Evolutionary conservation across 306 rosid species (phyloP).

Genomic region (Sesbania bispinosa): DNA sequence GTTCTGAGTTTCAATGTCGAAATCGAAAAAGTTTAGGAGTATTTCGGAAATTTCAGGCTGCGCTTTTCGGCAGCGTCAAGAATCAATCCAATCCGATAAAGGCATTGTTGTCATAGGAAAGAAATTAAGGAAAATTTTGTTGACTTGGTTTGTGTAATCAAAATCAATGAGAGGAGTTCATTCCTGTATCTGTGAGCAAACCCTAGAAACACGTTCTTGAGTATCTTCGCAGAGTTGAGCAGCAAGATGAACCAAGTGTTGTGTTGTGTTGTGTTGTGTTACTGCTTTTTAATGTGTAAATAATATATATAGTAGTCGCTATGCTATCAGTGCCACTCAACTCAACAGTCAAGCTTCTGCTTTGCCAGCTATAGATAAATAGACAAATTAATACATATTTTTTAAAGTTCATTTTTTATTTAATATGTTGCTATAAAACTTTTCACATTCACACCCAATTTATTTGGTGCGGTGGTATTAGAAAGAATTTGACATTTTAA

Average conservation of each 20-base stretch:
- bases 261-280: too few relatives aligned
- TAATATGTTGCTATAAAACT: neutral
- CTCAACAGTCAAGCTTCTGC: neutral
- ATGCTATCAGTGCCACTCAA: neutral
- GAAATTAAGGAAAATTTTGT: constrained; percentile 21
- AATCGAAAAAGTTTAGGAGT: neutral
- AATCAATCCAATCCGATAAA: neutral
- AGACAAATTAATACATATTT: too few relatives aligned
- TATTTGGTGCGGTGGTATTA: too few relatives aligned
- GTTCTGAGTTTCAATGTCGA: neutral
- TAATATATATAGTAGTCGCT: neutral
- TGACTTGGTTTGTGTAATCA: constrained; percentile 1
- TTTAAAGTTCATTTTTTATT: neutral
- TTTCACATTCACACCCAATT: too few relatives aligned
- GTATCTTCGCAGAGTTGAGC: constrained; percentile 6
- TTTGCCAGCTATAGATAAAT: neutral
- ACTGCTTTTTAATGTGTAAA: too few relatives aligned
- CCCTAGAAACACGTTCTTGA: constrained; percentile 33
- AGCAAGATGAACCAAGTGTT: neutral
- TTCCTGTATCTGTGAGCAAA: constrained; percentile 24
- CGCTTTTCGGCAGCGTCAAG: neutral
- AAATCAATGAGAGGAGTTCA: neutral
- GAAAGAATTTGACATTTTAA: too few relatives aligned
- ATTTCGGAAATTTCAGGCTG: neutral
- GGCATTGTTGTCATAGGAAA: constrained; percentile 15